Conservation (phyloP, 164 flowering plant species). For the Sedum album region DNA sequence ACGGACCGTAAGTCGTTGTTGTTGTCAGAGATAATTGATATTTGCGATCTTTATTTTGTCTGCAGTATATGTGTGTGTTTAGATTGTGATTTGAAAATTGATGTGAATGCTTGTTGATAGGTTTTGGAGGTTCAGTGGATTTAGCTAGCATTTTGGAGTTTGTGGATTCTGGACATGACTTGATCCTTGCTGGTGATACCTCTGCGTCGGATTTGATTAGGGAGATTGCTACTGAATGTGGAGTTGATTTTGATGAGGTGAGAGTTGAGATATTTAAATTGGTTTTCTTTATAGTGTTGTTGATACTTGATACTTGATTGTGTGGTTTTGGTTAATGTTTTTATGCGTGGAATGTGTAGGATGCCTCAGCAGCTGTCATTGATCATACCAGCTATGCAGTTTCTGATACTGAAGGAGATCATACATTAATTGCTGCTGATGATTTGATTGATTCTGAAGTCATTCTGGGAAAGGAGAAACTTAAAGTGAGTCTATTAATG, state of each 20-base stretch:
- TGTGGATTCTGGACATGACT: slow-evolving; percentile 81
- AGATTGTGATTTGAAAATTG: not conserved
- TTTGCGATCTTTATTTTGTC: not conserved
- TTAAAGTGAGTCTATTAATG: slow-evolving; percentile 27
- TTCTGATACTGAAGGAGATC: slow-evolving; percentile 68
- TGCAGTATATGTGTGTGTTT: not conserved
- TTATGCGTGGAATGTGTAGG: slow-evolving; percentile 26
- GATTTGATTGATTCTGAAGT: slow-evolving; percentile 59
- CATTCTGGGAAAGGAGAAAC: slow-evolving; percentile 46
- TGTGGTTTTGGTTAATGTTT: not conserved
- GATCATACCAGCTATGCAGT: slow-evolving; percentile 86
- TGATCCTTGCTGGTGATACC: slow-evolving; percentile 68
- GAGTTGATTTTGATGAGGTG: slow-evolving; percentile 96
- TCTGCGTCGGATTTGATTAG: slow-evolving; percentile 80
- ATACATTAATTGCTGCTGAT: slow-evolving; percentile 80
- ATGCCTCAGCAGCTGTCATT: slow-evolving; percentile 68
- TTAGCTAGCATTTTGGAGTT: slow-evolving; percentile 60
- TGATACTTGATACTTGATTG: not conserved
- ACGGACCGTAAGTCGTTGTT: slow-evolving; percentile 38
- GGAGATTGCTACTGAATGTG: slow-evolving; percentile 76
- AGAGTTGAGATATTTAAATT: not conserved
- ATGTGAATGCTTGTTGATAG: slow-evolving; percentile 19
- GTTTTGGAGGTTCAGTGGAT: slow-evolving; percentile 79
- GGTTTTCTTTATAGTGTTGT: not conserved
- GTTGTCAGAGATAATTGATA: slow-evolving; percentile 1